phyloP scores from a whole-genome alignment of 345 rosid genomes.

The Kernera saxatilis region DNA sequence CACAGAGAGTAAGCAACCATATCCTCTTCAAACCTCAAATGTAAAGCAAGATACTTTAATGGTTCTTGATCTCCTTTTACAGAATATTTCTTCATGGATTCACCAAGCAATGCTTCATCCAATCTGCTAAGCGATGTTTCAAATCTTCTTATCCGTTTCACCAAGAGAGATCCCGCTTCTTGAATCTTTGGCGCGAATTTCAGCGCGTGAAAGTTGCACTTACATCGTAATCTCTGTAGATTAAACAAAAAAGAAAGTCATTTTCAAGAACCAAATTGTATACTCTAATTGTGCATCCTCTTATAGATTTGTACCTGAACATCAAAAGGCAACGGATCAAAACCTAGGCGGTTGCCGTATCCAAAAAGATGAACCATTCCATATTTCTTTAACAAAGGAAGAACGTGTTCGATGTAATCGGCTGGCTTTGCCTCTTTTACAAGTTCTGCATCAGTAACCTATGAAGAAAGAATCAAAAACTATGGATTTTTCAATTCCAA shows the following conservation, averaged over 20 bases:
- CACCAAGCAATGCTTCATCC: constrained; percentile 67
- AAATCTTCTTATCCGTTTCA: constrained; percentile 62
- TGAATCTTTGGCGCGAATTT: constrained; percentile 73
- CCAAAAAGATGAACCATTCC: constrained; percentile 84
- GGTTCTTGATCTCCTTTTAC: constrained; percentile 29
- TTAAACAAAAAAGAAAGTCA: background rate
- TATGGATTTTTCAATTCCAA: background rate
- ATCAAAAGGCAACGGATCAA: constrained; percentile 69
- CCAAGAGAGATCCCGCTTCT: constrained; percentile 54
- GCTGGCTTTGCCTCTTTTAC: constrained; percentile 73
- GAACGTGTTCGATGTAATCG: constrained; percentile 53
- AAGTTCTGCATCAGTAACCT: constrained; percentile 85
- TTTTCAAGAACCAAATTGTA: background rate
- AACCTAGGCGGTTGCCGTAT: constrained; percentile 85
- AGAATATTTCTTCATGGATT: constrained; percentile 32
- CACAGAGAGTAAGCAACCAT: constrained; percentile 94
- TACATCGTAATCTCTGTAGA: constrained; percentile 73
- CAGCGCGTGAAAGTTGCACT: constrained; percentile 89
- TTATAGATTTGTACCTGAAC: constrained; percentile 54
- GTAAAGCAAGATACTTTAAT: constrained; percentile 70
- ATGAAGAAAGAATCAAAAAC: background rate
- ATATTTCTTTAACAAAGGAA: constrained; percentile 51
- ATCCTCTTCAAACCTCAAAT: constrained; percentile 88
- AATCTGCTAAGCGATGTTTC: constrained; percentile 36
- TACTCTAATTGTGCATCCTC: background rate